These are phyloP conservation scores for Blastocystis sp. DNA, from an alignment of 352 stramenopile species.

Conservation along the genomic window DNA sequence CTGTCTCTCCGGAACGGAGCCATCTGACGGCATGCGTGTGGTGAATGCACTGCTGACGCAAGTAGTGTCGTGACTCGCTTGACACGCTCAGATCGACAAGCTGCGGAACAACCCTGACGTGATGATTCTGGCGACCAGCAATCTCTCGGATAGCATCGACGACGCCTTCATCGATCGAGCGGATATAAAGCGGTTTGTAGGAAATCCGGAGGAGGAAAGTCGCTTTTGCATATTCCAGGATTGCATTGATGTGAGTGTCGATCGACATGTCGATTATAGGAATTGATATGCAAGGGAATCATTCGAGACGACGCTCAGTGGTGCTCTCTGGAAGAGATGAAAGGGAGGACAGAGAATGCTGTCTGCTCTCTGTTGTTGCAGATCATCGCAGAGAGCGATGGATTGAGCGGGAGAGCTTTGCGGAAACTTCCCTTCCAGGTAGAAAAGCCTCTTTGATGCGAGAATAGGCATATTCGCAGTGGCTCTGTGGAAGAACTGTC, in stretches of 20 bases:
- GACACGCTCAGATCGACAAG: slow-evolving; percentile 69
- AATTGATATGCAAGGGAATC: slow-evolving; percentile 7
- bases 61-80: background rate
- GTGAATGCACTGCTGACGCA: slow-evolving; percentile 84
- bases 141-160: slow-evolving; percentile 83
- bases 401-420: slow-evolving; percentile 73
- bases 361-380: background rate
- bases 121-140: slow-evolving; percentile 84
- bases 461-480: background rate
- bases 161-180: slow-evolving; percentile 82
- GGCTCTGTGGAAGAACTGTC: background rate
- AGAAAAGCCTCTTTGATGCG: background rate
- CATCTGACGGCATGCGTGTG: slow-evolving; percentile 81
- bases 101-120: slow-evolving; percentile 78
- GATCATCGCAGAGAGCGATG: slow-evolving; percentile 68
- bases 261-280: background rate
- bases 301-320: background rate
- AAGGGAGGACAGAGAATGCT: background rate
- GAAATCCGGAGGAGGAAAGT: slow-evolving; percentile 65
- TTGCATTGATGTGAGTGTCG: slow-evolving; percentile 71
- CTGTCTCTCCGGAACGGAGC: slow-evolving; percentile 74
- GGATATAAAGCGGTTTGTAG: slow-evolving; percentile 80
- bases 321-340: background rate
- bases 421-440: slow-evolving; percentile 78
- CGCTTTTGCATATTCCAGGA: slow-evolving; percentile 77